Percentiles rank a stretch among this genome's conserved stretches.
phyloP scores from a whole-genome alignment of 2,329 filamentous ascomycete species.

The Fusarium metavorans region DNA sequence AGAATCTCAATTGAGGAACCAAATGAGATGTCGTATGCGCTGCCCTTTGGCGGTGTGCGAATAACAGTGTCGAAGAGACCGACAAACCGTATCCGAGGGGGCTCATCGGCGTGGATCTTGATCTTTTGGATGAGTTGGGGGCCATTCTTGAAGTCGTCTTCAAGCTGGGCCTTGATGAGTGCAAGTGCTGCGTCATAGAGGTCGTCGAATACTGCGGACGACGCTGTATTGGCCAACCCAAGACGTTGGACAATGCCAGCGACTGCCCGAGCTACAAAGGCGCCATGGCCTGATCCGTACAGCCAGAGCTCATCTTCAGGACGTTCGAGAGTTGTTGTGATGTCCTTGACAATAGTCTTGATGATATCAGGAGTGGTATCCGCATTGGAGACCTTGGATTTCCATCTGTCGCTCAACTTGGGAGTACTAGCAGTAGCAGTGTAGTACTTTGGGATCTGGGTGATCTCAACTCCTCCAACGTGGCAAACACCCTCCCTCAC shows the following conservation, averaged over 20 bases:
- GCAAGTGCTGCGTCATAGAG: constrained; percentile 30
- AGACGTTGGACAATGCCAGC: constrained; percentile 39
- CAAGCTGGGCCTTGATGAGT: constrained; percentile 37
- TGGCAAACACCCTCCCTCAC: constrained; percentile 27
- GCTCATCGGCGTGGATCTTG: constrained; percentile 11
- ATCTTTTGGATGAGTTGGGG: constrained; percentile 26
- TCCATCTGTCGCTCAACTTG: constrained; percentile 33
- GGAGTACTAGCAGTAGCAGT: constrained; percentile 4
- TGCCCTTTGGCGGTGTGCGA: constrained; percentile 5
- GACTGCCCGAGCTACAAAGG: constrained; percentile 37
- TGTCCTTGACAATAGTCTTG: constrained; percentile 35
- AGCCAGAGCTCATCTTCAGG: constrained; percentile 42
- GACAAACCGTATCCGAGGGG: constrained; percentile 39
- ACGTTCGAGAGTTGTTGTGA: constrained; percentile 25
- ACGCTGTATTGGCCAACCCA: constrained; percentile 20
- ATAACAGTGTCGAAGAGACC: constrained; percentile 39
- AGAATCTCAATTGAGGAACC: constrained; percentile 29
- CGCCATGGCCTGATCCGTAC: constrained; percentile 41
- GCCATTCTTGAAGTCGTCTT: constrained; percentile 35
- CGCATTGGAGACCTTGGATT: constrained; percentile 6
- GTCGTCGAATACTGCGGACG: constrained; percentile 27
- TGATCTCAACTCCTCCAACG: constrained; percentile 5
- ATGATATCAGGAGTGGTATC: constrained; percentile 35
- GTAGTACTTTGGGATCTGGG: constrained; percentile 37
- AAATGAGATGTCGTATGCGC: constrained; percentile 34